phyloP scores from a whole-genome alignment of 2,329 filamentous ascomycete genomes.

The Pochonia chlamydosporia region DNA sequence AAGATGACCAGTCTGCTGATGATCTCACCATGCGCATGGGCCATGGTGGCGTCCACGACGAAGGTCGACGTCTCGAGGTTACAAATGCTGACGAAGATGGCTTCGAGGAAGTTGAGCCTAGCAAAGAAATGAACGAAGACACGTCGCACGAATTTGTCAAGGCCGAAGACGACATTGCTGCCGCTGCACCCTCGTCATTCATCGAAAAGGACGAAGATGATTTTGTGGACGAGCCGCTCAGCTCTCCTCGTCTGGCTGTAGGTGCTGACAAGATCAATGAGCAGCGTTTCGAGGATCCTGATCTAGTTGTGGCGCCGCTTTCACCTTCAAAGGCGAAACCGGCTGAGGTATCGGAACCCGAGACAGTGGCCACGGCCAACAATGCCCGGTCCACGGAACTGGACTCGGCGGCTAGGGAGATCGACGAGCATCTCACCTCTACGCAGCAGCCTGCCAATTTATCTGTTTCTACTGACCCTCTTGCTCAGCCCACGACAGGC shows the following conservation, averaged over 20 bases:
- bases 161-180: slow-evolving; percentile 45
- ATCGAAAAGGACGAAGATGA: slow-evolving; percentile 59
- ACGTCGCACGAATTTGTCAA: slow-evolving; percentile 64
- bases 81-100: slow-evolving; percentile 82
- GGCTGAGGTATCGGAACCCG: background rate
- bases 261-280: slow-evolving; percentile 51
- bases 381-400: background rate
- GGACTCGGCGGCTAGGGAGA: slow-evolving; percentile 1
- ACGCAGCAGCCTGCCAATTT: background rate
- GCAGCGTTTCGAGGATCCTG: slow-evolving; percentile 47
- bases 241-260: slow-evolving; percentile 59
- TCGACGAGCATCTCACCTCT: background rate
- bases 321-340: slow-evolving; percentile 41
- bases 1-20: slow-evolving; percentile 42
- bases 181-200: slow-evolving; percentile 21
- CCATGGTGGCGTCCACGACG: slow-evolving; percentile 40
- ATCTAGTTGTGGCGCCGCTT: slow-evolving; percentile 51
- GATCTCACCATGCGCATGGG: slow-evolving; percentile 55
- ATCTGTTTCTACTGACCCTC: background rate
- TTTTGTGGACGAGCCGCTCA: slow-evolving; percentile 73
- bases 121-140: slow-evolving; percentile 67
- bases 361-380: background rate
- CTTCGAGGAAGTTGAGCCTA: slow-evolving; percentile 79
- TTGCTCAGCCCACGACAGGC: slow-evolving; percentile 12
- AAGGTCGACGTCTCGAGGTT: slow-evolving; percentile 68